Evolutionary conservation across 192 early-diverging fungal species (phyloP), one percentile per base, ranked within the genome.

Genomic region (Diversispora epigaea): DNA sequence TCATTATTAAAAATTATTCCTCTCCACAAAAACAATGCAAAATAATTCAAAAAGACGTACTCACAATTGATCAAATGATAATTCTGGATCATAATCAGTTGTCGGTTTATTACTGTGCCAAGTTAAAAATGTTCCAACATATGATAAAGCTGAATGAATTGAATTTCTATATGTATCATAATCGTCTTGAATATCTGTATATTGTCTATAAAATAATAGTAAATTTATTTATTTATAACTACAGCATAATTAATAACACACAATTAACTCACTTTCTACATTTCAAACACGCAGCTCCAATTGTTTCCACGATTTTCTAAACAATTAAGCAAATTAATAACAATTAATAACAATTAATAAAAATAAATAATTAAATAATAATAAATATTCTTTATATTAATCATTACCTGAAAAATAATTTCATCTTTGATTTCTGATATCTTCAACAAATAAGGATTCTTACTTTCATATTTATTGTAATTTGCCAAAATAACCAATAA

Each of bases 391-490:
- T 17, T 25, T 43, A 15, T 19, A 56, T 65, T 40, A 66, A 55
- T 3, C 46, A 8, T n/a, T 57, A 57, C 84, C 46, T 73, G 64
- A 14, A 87, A 64, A 17, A 82, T 62, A 17, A 19, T 46, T 8
- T 76, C 69, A 44, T 84, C 81, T 19, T 78, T 81, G 44, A 80
- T 44, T 40, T 65, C 75, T 6, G 75, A 49, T 12, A 88, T 45
- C 49, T 75, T 66, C n/a, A 60, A 17, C 11, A 88, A 74, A 56
- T 86, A 85, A 15, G 79, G 80, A 65, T 88, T 88, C 49, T 76
- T 76, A 5, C 72, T 76, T 70, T 88, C 86, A 41, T 86, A 82
- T 49, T 86, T 88, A 75, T 88, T 88, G 71, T 86, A 88, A 71
- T 86, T 88, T 21, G 85, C 77, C 68, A 88, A 71, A n/a, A 88